phyloP scores from a whole-genome alignment of 2,329 filamentous ascomycete genomes.

The Tolypocladium tropicale region DNA sequence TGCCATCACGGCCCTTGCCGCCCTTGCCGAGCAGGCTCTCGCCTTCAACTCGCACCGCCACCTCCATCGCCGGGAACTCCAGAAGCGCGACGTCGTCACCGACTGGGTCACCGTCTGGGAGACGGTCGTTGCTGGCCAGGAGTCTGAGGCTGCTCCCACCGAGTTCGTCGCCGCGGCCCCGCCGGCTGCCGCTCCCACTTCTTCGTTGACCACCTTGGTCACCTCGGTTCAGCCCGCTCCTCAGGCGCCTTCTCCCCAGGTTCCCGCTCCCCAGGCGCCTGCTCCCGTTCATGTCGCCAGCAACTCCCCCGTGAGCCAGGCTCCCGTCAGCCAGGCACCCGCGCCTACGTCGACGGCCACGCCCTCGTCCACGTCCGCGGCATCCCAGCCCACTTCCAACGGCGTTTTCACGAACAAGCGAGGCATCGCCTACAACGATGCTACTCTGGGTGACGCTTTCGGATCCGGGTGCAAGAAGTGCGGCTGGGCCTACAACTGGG shows the following conservation, averaged over 20 bases:
- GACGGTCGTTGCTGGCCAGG: conserved; percentile 21
- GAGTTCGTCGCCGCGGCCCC: conserved; percentile 1
- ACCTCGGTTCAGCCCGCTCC: conserved; percentile 13
- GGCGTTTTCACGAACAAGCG: conserved; percentile 37
- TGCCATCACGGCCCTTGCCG: conserved; percentile 29
- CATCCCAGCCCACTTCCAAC: neutral
- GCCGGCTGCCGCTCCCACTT: neutral
- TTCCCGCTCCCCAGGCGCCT: conserved; percentile 5
- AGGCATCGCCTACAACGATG: conserved; percentile 59
- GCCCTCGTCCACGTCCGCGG: neutral
- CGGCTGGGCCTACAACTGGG: conserved; percentile 64
- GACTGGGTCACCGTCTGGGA: conserved; percentile 29
- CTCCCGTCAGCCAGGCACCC: neutral
- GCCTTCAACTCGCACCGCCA: conserved; percentile 33
- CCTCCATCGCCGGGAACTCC: conserved; percentile 18
- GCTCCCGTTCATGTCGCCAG: neutral
- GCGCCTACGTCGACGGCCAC: neutral
- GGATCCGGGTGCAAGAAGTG: conserved; percentile 27
- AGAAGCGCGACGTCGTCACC: conserved; percentile 23
- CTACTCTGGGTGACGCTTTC: conserved; percentile 41
- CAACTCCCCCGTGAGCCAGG: conserved; percentile 2
- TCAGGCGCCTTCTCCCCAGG: neutral
- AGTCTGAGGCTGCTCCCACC: neutral
- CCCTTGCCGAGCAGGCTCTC: conserved; percentile 31
- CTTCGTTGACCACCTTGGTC: conserved; percentile 11